A percentile compares a stretch with the other conserved stretches of the same genome.
Conservation (phyloP, 768 basidiomycete genomes). For the Dendrothele bispora region DNA sequence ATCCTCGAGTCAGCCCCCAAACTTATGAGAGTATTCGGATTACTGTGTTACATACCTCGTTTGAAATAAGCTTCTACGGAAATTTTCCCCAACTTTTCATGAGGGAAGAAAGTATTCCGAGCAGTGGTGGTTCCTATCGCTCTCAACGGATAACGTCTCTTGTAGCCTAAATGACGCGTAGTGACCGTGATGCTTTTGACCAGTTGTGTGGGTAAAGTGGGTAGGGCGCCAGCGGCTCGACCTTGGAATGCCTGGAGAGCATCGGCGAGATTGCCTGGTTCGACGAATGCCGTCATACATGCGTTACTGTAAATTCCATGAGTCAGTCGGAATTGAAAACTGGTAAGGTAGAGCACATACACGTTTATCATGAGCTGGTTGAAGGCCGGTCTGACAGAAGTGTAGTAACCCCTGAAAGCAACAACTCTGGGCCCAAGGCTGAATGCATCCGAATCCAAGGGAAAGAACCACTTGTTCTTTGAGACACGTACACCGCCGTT, state of each 20-base stretch:
- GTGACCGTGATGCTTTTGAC: constrained; percentile 56
- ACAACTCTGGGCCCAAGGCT: constrained; percentile 35
- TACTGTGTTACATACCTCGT: constrained; percentile 44
- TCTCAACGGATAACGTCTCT: constrained; percentile 46
- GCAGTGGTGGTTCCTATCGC: constrained; percentile 37
- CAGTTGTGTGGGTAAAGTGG: constrained; percentile 46
- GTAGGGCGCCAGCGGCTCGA: constrained; percentile 43
- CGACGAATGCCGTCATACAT: constrained; percentile 56
- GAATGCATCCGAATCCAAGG: constrained; percentile 20
- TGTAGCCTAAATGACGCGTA: constrained; percentile 56
- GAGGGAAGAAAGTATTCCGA: constrained; percentile 42
- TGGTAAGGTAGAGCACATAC: constrained; percentile 24
- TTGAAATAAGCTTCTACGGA: constrained; percentile 66
- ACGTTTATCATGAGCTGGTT: constrained; percentile 56
- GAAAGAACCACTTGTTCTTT: constrained; percentile 58
- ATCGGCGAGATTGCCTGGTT: constrained; percentile 62
- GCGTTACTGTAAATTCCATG: constrained; percentile 36
- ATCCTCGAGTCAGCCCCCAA: too few species aligned
- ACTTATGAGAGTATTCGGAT: not conserved
- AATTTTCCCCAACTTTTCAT: constrained; percentile 49
- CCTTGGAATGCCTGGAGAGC: constrained; percentile 49
- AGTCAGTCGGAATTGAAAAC: not conserved
- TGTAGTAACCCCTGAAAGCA: constrained; percentile 47
- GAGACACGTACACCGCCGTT: constrained; percentile 55
- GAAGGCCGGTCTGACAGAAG: constrained; percentile 47